Conservation (phyloP, 345 rosid species). For the Populus nigra region DNA sequence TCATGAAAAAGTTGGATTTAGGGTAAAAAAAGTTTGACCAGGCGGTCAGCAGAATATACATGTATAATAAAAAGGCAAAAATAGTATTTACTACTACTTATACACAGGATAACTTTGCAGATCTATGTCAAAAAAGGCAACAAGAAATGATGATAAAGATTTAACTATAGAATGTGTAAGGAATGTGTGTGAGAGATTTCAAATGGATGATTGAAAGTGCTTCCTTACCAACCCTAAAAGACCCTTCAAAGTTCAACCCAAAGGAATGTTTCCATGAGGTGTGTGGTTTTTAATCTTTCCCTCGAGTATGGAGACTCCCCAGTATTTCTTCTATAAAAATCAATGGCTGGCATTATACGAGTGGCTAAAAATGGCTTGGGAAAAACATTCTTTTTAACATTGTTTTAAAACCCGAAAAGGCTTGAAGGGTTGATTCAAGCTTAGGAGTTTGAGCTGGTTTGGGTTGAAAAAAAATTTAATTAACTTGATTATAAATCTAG, state of each 20-base stretch:
- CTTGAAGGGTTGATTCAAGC: no score
- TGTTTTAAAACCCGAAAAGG: no score
- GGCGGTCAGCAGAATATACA: no score
- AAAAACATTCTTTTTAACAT: no score
- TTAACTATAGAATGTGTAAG: neutral
- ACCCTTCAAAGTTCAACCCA: neutral
- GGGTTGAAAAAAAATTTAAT: no score
- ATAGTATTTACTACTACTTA: neutral
- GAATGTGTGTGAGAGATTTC: neutral
- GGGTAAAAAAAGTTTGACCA: no score
- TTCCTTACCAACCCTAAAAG: neutral
- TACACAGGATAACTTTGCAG: neutral
- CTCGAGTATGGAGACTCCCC: no score
- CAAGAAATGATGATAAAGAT: neutral
- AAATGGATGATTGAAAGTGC: neutral
- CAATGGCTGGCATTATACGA: neutral
- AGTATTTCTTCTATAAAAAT: neutral
- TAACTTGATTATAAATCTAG: fast-evolving
- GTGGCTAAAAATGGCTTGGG: neutral
- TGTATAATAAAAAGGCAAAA: no score
- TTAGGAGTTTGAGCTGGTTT: no score
- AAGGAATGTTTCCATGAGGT: no score
- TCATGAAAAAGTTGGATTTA: no score
- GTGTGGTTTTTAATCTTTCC: no score
- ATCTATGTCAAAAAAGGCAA: neutral